Percentiles rank a stretch among this genome's conserved stretches.
Evolutionary conservation across 2,329 filamentous ascomycete species (phyloP).

Genomic region (Fusarium solani-melongenae): DNA sequence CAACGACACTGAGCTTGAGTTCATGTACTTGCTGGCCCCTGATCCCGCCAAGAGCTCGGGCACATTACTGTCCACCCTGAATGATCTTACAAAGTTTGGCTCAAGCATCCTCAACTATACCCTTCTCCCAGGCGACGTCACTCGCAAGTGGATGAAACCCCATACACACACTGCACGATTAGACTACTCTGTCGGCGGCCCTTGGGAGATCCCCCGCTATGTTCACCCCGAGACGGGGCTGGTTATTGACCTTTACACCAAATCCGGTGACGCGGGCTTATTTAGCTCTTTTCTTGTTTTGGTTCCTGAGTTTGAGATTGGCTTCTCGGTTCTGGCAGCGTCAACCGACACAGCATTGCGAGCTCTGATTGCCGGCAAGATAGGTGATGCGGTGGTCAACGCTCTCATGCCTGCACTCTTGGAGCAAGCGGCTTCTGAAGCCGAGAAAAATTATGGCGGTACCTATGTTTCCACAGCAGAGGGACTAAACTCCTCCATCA

Average conservation of each 20-base stretch:
- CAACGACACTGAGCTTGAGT: not conserved
- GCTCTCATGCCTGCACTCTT: constrained; percentile 12
- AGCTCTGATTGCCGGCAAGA: not conserved
- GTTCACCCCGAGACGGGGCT: constrained; percentile 51
- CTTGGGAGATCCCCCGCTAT: constrained; percentile 56
- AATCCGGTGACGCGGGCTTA: constrained; percentile 2
- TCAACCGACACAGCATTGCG: constrained; percentile 5
- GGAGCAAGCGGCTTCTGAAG: constrained; percentile 19
- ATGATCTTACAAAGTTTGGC: constrained; percentile 33
- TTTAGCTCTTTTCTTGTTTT: constrained; percentile 50
- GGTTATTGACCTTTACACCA: constrained; percentile 47
- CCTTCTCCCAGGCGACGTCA: constrained; percentile 48
- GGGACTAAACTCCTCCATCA: constrained; percentile 17
- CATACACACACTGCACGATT: constrained; percentile 52
- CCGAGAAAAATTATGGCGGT: constrained; percentile 19
- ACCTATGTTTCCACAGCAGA: constrained; percentile 10
- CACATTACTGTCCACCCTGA: constrained; percentile 14
- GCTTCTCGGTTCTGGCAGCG: constrained; percentile 52
- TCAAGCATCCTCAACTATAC: constrained; percentile 36
- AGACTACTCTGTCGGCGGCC: constrained; percentile 50
- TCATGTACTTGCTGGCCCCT: not conserved
- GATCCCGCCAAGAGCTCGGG: constrained; percentile 15
- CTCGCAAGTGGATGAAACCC: constrained; percentile 55
- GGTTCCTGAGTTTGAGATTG: constrained; percentile 56
- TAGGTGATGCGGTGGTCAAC: constrained; percentile 10